Base-by-base conservation (phyloP, 208 protist genomes). In the Wallacemonas sp. region DNA sequence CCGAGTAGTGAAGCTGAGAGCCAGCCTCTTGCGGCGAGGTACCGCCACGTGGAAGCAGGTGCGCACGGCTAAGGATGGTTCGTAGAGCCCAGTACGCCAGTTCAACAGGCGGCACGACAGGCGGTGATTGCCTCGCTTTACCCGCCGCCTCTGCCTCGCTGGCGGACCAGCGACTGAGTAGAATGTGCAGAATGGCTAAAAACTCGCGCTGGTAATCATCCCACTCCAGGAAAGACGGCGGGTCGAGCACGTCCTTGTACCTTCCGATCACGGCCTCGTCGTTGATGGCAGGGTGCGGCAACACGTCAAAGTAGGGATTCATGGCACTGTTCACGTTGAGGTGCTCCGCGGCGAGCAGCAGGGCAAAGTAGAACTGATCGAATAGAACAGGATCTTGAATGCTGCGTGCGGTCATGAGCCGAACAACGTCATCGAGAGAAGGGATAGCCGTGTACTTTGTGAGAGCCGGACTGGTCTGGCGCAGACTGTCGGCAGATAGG, bases 191-290 rank as follows among this genome's bases (percentile, higher is more conserved):
- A 12, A 90, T 47, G 1, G 81, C 73, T 11, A 90, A 51, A 62
- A 89, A 86, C 66, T 84, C 81, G n/a, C 72, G 67, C 68, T 90
- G 87, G 56, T 93, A 82, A 68, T 89, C 87, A 62, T 93, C 84
- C 84, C 87, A 93, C 77, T 93, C 87, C 24, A 93, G 68, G 11
- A 93, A 77, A 51, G 78, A 39, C 61, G 83, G 46, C 2, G 87
- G 79, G 60, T 90, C 87, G 1, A 90, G 62, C 21, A 77, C 65
- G 49, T 90, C 77, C 68, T 93, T 93, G 76, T 93, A 74, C n/a
- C 42, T 58, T 14, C 54, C 42, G 47, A 93, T 89, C 19, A 80
- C 87, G 21, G 38, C 47, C 8, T 56, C 79, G 64, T 93, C 87
- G 59, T 89, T 62, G 0, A 93, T 78, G 15, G 87, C 87, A 12